Evolutionary conservation across 176 grass and related monocot species (phyloP).

Genomic region (Poa pratensis): DNA sequence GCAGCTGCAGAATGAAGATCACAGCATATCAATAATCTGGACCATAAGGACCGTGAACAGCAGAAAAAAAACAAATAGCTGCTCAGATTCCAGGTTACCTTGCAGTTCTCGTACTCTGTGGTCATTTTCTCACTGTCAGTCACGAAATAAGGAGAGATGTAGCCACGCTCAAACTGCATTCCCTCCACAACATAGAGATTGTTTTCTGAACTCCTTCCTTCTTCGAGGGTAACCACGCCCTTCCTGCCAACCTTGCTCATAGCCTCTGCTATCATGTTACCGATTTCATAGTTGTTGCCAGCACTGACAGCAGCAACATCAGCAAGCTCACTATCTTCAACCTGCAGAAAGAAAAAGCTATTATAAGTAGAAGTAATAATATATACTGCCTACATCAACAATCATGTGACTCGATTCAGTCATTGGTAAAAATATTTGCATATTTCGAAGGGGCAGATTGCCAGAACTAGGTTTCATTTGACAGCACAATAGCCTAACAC

Average conservation of each 20-base stretch:
- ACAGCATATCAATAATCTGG: slow-evolving; percentile 37
- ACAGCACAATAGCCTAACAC: background rate
- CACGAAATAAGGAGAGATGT: slow-evolving; percentile 97
- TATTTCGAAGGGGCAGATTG: background rate
- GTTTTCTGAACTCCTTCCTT: slow-evolving; percentile 91
- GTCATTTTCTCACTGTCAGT: slow-evolving; percentile 98
- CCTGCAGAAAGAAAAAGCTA: slow-evolving; percentile 48
- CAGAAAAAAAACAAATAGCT: background rate
- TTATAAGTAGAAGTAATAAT: slow-evolving; percentile 10
- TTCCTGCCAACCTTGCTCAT: slow-evolving; percentile 98
- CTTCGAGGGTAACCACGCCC: slow-evolving; percentile 96
- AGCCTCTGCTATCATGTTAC: slow-evolving; percentile 96
- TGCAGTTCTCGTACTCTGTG: slow-evolving; percentile 95
- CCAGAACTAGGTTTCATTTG: background rate
- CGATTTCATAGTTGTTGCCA: slow-evolving; percentile 93
- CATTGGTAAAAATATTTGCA: background rate
- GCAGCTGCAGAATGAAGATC: slow-evolving; percentile 55
- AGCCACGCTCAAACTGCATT: slow-evolving; percentile 99
- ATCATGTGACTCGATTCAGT: background rate
- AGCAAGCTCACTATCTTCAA: slow-evolving; percentile 94
- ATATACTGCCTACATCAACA: background rate
- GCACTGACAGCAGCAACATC: slow-evolving; percentile 97
- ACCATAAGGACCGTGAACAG: background rate
- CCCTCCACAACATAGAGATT: slow-evolving; percentile 93
- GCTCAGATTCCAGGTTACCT: slow-evolving; percentile 50